Base-by-base conservation (phyloP, 345 rosid species). In the Arabidopsis arenosa region DNA sequence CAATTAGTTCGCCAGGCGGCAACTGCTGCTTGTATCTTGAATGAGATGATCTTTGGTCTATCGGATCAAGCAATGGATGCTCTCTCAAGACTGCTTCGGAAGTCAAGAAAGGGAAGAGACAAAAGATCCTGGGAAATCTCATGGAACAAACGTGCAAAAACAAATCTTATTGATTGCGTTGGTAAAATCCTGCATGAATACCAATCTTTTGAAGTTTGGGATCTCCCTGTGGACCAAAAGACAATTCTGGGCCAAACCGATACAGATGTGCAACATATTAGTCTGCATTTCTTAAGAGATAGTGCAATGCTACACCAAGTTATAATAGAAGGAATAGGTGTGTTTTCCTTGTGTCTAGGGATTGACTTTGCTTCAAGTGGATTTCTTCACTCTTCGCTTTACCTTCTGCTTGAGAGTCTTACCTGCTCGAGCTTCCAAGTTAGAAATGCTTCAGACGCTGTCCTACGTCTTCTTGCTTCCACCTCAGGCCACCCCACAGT, bases 161-260 rank as follows among this genome's bases (percentile, higher is more conserved):
- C 64, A 77, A 82, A 80, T 70, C 76, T 92, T 79, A 86, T 89
- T 61, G 91, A 92, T 64, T 90, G 93, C 57, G 49, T 89, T 78
- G 97, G 96, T 37, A 86, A 89, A 86, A 86, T 92, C 76, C 85
- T 92, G 74, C 97, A 94, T 45, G 98, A 92, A 70, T 94, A 89
- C 84, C 84, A 92, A 58, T 84, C 90, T 54, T 76, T 87, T 83
- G 97, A 94, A 85, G 70, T 90, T 43, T 94, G 98, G 97, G 85
- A 84, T 82, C 88, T 94, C 74, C 96, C 97, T 12, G 17, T 86
- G 69, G 93, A 89, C 80, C 79, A 76, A 54, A 80, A 75, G 54
- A 75, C 83, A 70, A 68, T 76, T 37, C 54, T 61, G 23, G 35
- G 63, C 59, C 85, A 80, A 37, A 63, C 52, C 53, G 88, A 85